Evolutionary conservation across 2,329 filamentous ascomycete species (phyloP).

Genomic region (Colletotrichum simmondsii): DNA sequence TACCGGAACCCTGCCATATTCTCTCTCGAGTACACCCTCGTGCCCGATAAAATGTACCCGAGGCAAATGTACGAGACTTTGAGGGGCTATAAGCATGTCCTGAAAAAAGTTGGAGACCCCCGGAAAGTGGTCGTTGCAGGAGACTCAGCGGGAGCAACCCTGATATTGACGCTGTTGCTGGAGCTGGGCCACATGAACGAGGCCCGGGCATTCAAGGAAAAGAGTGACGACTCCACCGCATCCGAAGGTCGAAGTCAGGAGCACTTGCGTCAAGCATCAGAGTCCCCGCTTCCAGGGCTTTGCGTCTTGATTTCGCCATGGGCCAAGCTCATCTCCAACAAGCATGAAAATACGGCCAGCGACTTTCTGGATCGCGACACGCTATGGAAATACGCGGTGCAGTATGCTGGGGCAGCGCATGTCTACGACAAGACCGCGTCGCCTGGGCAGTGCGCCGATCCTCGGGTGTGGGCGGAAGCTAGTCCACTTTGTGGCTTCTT

Average conservation of each 20-base stretch:
- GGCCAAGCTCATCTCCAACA: constrained; percentile 76
- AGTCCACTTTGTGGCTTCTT: constrained; percentile 75
- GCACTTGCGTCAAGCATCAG: constrained; percentile 22
- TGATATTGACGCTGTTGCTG: constrained; percentile 79
- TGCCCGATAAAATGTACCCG: constrained; percentile 79
- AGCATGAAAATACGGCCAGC: constrained; percentile 75
- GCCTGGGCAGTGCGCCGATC: constrained; percentile 76
- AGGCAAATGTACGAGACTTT: constrained; percentile 77
- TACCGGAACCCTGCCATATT: constrained; percentile 83
- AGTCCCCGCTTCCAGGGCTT: constrained; percentile 53
- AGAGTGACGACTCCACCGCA: constrained; percentile 23
- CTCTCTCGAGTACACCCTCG: constrained; percentile 82
- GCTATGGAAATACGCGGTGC: constrained; percentile 75
- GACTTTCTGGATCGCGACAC: constrained; percentile 79
- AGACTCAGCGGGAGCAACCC: constrained; percentile 82
- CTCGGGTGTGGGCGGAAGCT: constrained; percentile 73
- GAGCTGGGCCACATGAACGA: constrained; percentile 64
- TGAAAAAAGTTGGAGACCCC: constrained; percentile 67
- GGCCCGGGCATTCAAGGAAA: constrained; percentile 26
- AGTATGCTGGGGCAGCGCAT: constrained; percentile 69
- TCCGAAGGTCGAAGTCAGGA: constrained; percentile 23
- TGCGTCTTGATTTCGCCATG: constrained; percentile 84
- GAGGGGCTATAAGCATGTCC: constrained; percentile 76
- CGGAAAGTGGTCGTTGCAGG: constrained; percentile 77
- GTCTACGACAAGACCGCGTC: constrained; percentile 58